Percentiles rank a stretch among this genome's conserved stretches.
These are phyloP conservation scores for Datura wrightii DNA, from an alignment of 257 asterid genomes.

Conservation along the genomic window DNA sequence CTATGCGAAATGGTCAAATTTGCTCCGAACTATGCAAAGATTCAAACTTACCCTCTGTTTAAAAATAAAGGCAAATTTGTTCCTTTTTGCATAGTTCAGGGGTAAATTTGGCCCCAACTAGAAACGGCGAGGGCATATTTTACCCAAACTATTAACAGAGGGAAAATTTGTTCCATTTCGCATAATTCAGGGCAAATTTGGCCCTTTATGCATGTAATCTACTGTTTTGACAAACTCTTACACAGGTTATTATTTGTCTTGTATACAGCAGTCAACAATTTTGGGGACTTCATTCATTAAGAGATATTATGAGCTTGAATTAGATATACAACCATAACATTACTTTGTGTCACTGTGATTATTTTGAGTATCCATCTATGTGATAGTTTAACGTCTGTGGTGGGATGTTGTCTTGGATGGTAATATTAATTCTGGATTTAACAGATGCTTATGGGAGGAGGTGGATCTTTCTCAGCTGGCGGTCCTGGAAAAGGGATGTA, in stretches of 20 bases:
- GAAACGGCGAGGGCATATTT: too few species aligned
- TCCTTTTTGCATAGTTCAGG: too few species aligned
- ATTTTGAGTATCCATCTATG: not conserved
- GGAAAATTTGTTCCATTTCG: too few species aligned
- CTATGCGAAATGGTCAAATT: too few species aligned
- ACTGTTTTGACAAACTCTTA: not conserved
- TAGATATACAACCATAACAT: not conserved
- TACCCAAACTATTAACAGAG: too few species aligned
- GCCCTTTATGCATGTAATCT: not conserved
- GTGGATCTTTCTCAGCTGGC: conserved; percentile 96
- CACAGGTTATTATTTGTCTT: not conserved
- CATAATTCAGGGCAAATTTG: too few species aligned
- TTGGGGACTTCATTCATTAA: not conserved
- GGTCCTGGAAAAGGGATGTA: conserved; percentile 99
- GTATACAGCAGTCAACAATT: not conserved
- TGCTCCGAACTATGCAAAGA: too few species aligned
- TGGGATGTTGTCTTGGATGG: conserved; percentile 11
- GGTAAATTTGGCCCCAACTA: too few species aligned
- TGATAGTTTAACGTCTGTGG: not conserved
- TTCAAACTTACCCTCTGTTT: too few species aligned
- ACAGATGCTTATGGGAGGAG: conserved; percentile 98
- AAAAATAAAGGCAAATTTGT: too few species aligned
- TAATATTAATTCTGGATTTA: conserved; percentile 24
- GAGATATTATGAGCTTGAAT: conserved; percentile 14
- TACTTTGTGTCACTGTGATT: conserved; percentile 12